phyloP scores from a whole-genome alignment of 1,284 basidiomycete genomes.

The Ceratobasidium sp. region DNA sequence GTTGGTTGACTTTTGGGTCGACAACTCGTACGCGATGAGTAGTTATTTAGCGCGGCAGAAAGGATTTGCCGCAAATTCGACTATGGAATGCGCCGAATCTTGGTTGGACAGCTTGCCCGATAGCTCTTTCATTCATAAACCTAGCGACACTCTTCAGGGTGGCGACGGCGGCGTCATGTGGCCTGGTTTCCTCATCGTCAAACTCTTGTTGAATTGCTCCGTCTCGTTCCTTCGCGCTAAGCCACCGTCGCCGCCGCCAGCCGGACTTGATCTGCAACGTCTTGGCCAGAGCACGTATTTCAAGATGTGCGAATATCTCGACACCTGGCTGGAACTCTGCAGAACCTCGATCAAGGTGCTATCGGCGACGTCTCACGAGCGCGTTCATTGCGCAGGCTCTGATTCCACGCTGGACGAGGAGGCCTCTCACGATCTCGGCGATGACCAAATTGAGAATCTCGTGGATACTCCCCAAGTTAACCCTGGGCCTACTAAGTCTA shows the following conservation, averaged over 20 bases:
- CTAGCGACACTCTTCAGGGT: conserved; percentile 7
- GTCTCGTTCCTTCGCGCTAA: background rate
- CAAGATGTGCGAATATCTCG: too few species aligned
- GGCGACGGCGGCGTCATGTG: background rate
- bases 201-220: background rate
- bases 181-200: background rate
- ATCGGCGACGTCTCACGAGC: background rate
- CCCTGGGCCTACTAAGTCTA: too few species aligned
- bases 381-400: background rate
- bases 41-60: background rate
- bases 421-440: too few species aligned
- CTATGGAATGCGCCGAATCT: background rate
- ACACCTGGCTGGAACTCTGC: background rate
- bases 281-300: background rate
- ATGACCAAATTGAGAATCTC: too few species aligned
- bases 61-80: background rate
- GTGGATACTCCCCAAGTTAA: too few species aligned
- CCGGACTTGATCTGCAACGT: background rate
- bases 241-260: background rate
- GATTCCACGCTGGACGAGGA: too few species aligned
- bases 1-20: background rate
- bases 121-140: conserved; percentile 8
- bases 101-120: background rate
- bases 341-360: background rate
- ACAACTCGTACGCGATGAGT: background rate